Conservation (phyloP, 2,329 filamentous ascomycete species). For the Hirsutella minnesotensis region DNA sequence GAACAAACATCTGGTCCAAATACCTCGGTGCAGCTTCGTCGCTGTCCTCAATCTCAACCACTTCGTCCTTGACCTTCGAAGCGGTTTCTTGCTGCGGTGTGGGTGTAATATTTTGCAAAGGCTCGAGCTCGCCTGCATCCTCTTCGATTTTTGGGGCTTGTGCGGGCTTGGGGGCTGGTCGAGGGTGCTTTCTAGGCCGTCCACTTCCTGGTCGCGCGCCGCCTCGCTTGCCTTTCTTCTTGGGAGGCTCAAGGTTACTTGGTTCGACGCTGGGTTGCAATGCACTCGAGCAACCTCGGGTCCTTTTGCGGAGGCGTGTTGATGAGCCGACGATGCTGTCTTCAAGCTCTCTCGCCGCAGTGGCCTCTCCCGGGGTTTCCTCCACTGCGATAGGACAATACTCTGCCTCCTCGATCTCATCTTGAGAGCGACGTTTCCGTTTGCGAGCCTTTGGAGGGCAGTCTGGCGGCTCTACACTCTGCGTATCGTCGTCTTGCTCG, state of each 20-base stretch:
- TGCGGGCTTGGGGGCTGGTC: constrained; percentile 7
- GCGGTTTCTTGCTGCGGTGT: constrained; percentile 1
- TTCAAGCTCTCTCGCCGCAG: constrained; percentile 14
- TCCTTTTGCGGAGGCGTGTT: constrained; percentile 15
- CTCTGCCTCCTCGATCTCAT: constrained; percentile 18
- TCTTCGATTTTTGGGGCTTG: background rate
- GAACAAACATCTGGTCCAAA: background rate
- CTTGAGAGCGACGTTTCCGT: constrained; percentile 14
- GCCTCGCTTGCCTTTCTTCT: constrained; percentile 25
- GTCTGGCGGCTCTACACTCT: background rate
- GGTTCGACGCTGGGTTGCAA: constrained; percentile 4
- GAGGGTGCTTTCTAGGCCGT: constrained; percentile 26
- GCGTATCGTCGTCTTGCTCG: constrained; percentile 9
- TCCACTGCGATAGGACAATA: constrained; percentile 14
- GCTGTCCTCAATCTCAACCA: constrained; percentile 17
- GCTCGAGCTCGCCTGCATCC: background rate
- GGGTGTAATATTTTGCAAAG: background rate
- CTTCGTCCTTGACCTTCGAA: background rate
- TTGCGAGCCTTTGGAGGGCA: constrained; percentile 10
- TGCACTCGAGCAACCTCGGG: constrained; percentile 5
- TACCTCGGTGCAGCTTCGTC: constrained; percentile 9
- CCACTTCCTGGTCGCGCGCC: constrained; percentile 26
- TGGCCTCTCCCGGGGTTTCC: constrained; percentile 10
- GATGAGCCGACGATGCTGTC: constrained; percentile 8
- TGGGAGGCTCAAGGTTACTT: constrained; percentile 12